Base-by-base conservation (phyloP, 768 basidiomycete genomes). In the Mycena polygramma region DNA sequence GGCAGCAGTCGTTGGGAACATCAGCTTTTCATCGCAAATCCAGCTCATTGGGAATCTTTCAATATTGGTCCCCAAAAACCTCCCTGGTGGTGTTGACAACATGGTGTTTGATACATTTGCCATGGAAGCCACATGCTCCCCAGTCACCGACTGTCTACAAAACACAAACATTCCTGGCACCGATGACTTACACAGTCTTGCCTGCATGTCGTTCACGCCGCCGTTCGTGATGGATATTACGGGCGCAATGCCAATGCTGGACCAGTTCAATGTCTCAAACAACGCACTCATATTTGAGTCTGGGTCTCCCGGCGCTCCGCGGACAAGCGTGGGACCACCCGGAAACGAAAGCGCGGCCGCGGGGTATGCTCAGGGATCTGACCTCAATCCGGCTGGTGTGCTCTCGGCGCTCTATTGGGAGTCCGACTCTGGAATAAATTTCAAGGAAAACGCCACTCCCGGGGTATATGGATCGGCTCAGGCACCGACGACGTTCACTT, bases 191-290 rank as follows among this genome's bases (percentile, higher is more conserved):
- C 36, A 43, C 41, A 45, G 54, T 20, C 13, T 66, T 6, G 17
- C 58, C 55, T 67, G 66, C 41, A 7, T 10, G 6, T 2, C 7
- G 13, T 67, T 67, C 52, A 24, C 13, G 11, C 66, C 66, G 30
- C 66, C 66, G 11, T 43, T 67, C 41, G 49, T 24, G 19, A 20
- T 67, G 36, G 24, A n/a, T 36, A 26, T 10, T 45, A 39, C 7
- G 24, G 24, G 10, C 2, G 17, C 14, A 19, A 36, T 11, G 49
- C 30, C 57, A 19, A 67, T 45, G 57, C 39, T 67, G 8, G 61
- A 61, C 43, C 66, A 67, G 66, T 60, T 53, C 58, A 48, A 67
- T 53, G 14, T 19, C 17, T 36, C 66, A 41, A 54, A 53, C 58
- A 54, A 60, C 37, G 49, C 41, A 15, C 39, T 67, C 8, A 60